A percentile compares a stretch with the other conserved stretches of the same genome.
phyloP scores from a whole-genome alignment of 495 filamentous ascomycete species.

The Bryoglossum gracile region DNA sequence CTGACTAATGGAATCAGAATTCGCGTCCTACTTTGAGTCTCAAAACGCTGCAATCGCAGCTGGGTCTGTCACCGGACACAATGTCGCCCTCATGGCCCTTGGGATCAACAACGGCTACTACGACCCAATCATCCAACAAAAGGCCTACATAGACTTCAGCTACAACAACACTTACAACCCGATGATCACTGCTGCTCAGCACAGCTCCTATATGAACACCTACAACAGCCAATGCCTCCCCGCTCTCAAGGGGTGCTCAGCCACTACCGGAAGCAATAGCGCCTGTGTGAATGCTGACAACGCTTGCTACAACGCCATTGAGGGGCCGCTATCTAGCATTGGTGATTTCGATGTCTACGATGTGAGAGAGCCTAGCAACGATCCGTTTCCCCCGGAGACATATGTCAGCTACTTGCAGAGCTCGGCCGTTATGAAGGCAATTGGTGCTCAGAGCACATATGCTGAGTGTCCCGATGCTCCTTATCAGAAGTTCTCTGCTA shows the following conservation, averaged over 20 bases:
- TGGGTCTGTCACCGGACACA: conserved; percentile 35
- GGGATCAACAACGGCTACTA: conserved; percentile 54
- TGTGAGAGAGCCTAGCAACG: conserved; percentile 36
- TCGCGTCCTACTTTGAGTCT: conserved; percentile 42
- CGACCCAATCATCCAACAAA: conserved; percentile 42
- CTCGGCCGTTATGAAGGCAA: conserved; percentile 37
- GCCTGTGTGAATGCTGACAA: conserved; percentile 37
- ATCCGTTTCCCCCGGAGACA: conserved; percentile 41
- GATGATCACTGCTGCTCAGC: conserved; percentile 38
- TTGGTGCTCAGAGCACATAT: conserved; percentile 44
- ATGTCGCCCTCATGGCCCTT: conserved; percentile 45
- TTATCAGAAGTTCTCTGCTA: conserved; percentile 35
- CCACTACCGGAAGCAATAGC: conserved; percentile 27
- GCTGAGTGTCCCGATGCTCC: conserved; percentile 36
- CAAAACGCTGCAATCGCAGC: conserved; percentile 41
- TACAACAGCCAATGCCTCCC: conserved; percentile 39
- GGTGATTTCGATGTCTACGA: conserved; percentile 46
- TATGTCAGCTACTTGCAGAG: conserved; percentile 38
- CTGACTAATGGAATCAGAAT: conserved; percentile 25
- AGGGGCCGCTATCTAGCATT: conserved; percentile 30
- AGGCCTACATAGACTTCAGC: conserved; percentile 43
- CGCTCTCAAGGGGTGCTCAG: conserved; percentile 31
- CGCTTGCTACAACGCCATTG: conserved; percentile 38
- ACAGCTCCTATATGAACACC: conserved; percentile 30
- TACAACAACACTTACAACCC: conserved; percentile 46